A percentile compares a stretch with the other conserved stretches of the same genome.
Conservation (phyloP, 805 yeast species). For the Yamadazyma kitorensis region DNA sequence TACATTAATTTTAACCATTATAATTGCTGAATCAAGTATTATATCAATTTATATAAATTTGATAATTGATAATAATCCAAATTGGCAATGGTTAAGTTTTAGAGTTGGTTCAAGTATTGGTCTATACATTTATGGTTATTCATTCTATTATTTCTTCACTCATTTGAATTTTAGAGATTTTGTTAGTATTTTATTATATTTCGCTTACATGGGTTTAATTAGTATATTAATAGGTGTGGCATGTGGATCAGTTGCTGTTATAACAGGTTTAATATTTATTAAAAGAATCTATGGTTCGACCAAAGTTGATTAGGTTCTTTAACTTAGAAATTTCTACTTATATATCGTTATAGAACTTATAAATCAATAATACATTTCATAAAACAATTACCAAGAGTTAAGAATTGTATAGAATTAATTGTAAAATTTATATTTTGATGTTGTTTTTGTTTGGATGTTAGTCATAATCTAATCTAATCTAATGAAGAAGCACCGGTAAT, state of each 20-base stretch:
- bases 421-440: not conserved
- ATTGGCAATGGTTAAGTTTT: slow-evolving; percentile 87
- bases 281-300: slow-evolving; percentile 57
- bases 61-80: slow-evolving; percentile 48
- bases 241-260: slow-evolving; percentile 72
- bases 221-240: slow-evolving; percentile 62
- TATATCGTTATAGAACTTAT: not conserved
- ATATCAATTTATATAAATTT: slow-evolving; percentile 66
- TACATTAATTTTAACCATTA: slow-evolving; percentile 53
- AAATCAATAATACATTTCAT: not conserved
- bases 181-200: slow-evolving; percentile 64
- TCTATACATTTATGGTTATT: slow-evolving; percentile 64
- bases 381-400: not conserved
- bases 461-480: slow-evolving; percentile 49
- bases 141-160: slow-evolving; percentile 61
- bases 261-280: slow-evolving; percentile 66
- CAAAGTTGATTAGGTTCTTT: slow-evolving; percentile 45
- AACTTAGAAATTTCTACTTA: not conserved
- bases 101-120: slow-evolving; percentile 67
- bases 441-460: not conserved
- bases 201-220: slow-evolving; percentile 67
- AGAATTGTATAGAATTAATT: not conserved
- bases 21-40: slow-evolving; percentile 69
- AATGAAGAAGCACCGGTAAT: slow-evolving; percentile 99
- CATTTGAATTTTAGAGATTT: slow-evolving; percentile 62